Percentiles rank a stretch among this genome's conserved stretches.
Conservation (phyloP, 441 rosid species). For the Corymbia calophylla region DNA sequence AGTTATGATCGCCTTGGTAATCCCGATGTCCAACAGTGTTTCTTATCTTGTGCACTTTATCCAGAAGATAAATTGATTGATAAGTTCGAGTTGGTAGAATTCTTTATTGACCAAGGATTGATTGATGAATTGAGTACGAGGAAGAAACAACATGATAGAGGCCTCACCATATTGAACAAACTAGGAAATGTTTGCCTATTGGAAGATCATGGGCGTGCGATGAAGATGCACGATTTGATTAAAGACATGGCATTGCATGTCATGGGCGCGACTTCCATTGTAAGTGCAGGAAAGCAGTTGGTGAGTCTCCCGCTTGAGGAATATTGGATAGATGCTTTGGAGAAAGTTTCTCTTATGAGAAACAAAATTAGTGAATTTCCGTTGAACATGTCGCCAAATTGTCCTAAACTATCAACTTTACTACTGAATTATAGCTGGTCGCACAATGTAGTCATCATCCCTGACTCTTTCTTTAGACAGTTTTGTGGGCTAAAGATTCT, state of each 20-base stretch:
- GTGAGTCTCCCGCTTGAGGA: fast-evolving
- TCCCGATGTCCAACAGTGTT: neutral
- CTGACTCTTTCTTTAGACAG: fast-evolving
- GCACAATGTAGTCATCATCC: fast-evolving
- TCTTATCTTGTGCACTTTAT: constrained; percentile 14
- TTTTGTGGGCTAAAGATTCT: neutral
- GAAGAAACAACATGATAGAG: neutral
- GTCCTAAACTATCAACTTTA: fast-evolving
- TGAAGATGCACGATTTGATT: constrained; percentile 20
- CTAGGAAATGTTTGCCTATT: constrained; percentile 6
- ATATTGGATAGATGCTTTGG: neutral
- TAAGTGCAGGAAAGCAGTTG: fast-evolving
- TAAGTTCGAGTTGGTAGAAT: constrained; percentile 1
- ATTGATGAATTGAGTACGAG: neutral
- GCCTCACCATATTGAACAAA: neutral
- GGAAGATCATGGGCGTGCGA: neutral
- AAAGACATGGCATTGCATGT: constrained; percentile 5
- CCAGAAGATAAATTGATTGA: constrained; percentile 1
- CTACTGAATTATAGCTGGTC: fast-evolving
- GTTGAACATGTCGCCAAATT: neutral
- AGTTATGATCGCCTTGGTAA: constrained; percentile 4
- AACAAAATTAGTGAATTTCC: fast-evolving
- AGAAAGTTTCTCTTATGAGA: fast-evolving
- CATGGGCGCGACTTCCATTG: fast-evolving
- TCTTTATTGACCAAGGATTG: constrained; percentile 2